These are phyloP conservation scores for Somion occarium DNA, from an alignment of 1,284 basidiomycete genomes.

Conservation along the genomic window DNA sequence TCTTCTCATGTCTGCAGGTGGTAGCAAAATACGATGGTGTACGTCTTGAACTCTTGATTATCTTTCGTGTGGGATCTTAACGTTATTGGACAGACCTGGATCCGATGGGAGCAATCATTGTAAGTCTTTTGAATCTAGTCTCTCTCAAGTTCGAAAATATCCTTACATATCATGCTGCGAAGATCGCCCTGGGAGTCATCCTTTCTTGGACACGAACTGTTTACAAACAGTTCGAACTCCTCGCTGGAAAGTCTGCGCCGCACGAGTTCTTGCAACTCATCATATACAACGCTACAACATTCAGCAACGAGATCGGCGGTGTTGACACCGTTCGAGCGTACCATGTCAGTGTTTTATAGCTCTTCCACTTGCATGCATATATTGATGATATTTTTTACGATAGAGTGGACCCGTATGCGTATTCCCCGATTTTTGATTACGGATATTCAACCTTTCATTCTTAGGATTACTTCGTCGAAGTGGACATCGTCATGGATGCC, in stretches of 20 bases:
- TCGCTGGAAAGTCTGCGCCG: slow-evolving; percentile 90
- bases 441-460: neutral
- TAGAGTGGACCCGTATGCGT: slow-evolving; percentile 67
- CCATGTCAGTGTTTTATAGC: slow-evolving; percentile 49
- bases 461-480: slow-evolving; percentile 87
- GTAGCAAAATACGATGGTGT: slow-evolving; percentile 86
- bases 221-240: slow-evolving; percentile 77
- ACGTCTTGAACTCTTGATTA: slow-evolving; percentile 25
- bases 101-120: slow-evolving; percentile 76
- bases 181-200: slow-evolving; percentile 81
- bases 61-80: neutral
- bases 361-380: slow-evolving; percentile 7
- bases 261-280: slow-evolving; percentile 88
- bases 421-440: neutral
- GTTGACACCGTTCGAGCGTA: slow-evolving; percentile 90
- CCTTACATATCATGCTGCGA: slow-evolving; percentile 12
- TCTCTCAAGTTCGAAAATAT: neutral
- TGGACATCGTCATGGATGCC: slow-evolving; percentile 92
- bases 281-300: slow-evolving; percentile 91
- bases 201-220: slow-evolving; percentile 77
- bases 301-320: slow-evolving; percentile 79
- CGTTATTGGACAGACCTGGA: slow-evolving; percentile 64
- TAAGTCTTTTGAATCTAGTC: slow-evolving; percentile 30
- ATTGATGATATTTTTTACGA: slow-evolving; percentile 4
- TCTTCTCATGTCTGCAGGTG: slow-evolving; percentile 87